Evolutionary conservation across 768 basidiomycete species (phyloP).

Genomic region (Basidioascus undulatus): DNA sequence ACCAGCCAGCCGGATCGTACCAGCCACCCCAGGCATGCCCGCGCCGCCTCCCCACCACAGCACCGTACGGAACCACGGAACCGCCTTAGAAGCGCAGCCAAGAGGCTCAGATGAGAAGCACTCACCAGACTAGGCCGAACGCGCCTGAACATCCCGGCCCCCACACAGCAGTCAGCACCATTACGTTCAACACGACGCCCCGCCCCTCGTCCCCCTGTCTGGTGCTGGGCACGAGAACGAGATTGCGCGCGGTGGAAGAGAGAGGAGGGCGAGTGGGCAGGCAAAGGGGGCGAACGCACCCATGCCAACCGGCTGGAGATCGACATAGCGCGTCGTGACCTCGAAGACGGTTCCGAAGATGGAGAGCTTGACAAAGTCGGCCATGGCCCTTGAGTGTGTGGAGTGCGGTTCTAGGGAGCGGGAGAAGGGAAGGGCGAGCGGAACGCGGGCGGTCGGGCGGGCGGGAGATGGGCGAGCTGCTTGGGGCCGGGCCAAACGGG

Average conservation of each 20-base stretch:
- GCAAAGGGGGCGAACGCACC: conserved; percentile 29
- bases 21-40: no score
- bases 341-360: conserved; percentile 98
- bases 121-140: conserved; percentile 91
- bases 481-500: no score
- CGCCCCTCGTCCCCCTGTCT: neutral
- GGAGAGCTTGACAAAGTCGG: conserved; percentile 71
- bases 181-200: neutral
- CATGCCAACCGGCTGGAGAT: conserved; percentile 98
- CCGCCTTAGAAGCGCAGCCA: conserved; percentile 8
- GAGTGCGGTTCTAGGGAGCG: conserved; percentile 11
- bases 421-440: no score
- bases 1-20: no score
- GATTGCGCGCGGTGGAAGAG: conserved; percentile 10
- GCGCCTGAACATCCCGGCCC: conserved; percentile 31
- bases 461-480: no score
- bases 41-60: no score
- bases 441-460: no score
- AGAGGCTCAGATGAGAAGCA: conserved; percentile 8
- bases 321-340: conserved; percentile 67
- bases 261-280: conserved; percentile 1
- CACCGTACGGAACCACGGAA: no score
- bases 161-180: neutral
- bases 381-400: conserved; percentile 15
- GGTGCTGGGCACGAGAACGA: conserved; percentile 2